A percentile compares a stretch with the other conserved stretches of the same genome.
These are phyloP conservation scores for Wickerhamomyces bovis DNA, from an alignment of 805 yeast genomes.

Conservation along the genomic window DNA sequence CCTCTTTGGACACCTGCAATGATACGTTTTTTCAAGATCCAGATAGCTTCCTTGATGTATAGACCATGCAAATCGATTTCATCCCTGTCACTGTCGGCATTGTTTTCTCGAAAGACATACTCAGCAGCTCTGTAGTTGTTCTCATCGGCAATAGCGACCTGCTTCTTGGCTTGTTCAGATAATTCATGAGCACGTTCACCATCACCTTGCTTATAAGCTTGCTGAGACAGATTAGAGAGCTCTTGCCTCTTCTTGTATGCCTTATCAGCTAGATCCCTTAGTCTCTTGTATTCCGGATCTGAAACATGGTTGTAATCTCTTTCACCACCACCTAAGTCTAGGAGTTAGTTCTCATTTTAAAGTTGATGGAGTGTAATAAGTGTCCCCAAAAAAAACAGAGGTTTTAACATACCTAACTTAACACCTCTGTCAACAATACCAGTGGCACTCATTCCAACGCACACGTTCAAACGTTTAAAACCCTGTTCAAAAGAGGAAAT, in stretches of 20 bases:
- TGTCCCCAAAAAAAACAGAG: neutral
- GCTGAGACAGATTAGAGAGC: conserved; percentile 62
- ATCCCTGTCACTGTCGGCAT: conserved; percentile 74
- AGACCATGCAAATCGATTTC: conserved; percentile 94
- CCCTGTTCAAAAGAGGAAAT: too few relatives aligned
- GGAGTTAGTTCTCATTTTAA: conserved; percentile 12
- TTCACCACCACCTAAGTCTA: conserved; percentile 3
- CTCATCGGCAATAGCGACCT: conserved; percentile 54
- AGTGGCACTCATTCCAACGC: conserved; percentile 6
- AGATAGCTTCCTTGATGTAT: conserved; percentile 82
- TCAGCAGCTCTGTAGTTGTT: conserved; percentile 81
- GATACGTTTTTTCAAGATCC: conserved; percentile 66
- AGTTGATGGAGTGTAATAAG: neutral
- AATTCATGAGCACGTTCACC: conserved; percentile 65
- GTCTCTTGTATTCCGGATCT: conserved; percentile 46
- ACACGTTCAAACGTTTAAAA: neutral
- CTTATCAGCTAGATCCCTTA: conserved; percentile 62
- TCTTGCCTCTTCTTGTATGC: conserved; percentile 53
- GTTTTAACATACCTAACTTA: conserved; percentile 1
- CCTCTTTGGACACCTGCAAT: conserved; percentile 51
- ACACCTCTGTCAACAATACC: conserved; percentile 7
- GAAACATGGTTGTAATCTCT: conserved; percentile 10
- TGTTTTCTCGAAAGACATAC: conserved; percentile 82
- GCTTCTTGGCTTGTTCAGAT: conserved; percentile 62
- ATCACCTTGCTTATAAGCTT: conserved; percentile 72